phyloP scores from a whole-genome alignment of 495 filamentous ascomycete genomes.

The Chaetomium cochliodes region DNA sequence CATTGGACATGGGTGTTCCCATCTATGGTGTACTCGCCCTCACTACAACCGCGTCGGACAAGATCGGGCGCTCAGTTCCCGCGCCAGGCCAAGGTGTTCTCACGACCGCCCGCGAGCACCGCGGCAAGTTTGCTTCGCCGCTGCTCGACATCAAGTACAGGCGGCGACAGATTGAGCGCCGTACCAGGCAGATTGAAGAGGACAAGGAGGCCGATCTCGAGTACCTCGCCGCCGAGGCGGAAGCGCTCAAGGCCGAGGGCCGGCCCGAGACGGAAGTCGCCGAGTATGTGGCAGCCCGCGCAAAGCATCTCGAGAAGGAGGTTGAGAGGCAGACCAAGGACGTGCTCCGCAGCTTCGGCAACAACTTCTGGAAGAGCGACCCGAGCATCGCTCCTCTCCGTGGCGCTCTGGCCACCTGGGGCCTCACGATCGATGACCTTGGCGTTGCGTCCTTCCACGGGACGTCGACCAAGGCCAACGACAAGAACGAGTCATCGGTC shows the following conservation, averaged over 20 bases:
- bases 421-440: constrained; percentile 94
- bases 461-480: constrained; percentile 96
- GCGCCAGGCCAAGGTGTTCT: constrained; percentile 96
- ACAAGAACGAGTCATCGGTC: constrained; percentile 99
- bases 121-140: constrained; percentile 88
- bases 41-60: constrained; percentile 97
- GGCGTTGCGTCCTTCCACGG: constrained; percentile 97
- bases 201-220: constrained; percentile 95
- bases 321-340: constrained; percentile 88
- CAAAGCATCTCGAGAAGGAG: constrained; percentile 83
- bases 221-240: constrained; percentile 86
- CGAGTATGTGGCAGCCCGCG: constrained; percentile 83
- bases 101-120: constrained; percentile 91
- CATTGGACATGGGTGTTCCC: constrained; percentile 96
- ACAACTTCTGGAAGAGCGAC: constrained; percentile 98
- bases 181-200: constrained; percentile 85
- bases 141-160: constrained; percentile 96
- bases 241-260: constrained; percentile 83
- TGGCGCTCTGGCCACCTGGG: constrained; percentile 94
- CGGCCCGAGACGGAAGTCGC: constrained; percentile 65
- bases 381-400: constrained; percentile 89
- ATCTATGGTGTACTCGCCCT: constrained; percentile 94
- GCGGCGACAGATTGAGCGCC: constrained; percentile 87
- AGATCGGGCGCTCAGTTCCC: constrained; percentile 96
- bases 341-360: constrained; percentile 83